Conservation (phyloP, 257 asterid genomes). For the Fraxinus quadrangulata region DNA sequence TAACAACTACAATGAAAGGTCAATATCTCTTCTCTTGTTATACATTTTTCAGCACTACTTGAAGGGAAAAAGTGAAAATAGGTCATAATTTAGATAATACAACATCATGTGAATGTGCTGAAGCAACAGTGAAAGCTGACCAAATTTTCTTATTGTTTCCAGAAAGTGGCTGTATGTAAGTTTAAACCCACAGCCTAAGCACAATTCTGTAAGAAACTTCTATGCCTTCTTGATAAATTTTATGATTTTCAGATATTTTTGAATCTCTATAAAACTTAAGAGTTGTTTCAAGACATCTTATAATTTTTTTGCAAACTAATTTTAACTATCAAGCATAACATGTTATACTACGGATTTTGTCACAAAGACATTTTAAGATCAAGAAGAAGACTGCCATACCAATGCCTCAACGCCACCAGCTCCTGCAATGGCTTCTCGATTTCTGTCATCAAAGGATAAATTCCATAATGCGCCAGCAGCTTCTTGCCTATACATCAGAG, state of each 20-base stretch:
- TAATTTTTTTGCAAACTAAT: not conserved
- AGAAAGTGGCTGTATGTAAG: not conserved
- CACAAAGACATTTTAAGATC: conserved; percentile 11
- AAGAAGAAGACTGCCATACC: conserved; percentile 44
- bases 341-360: not conserved
- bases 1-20: not conserved
- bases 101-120: not conserved
- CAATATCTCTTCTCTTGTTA: not conserved
- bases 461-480: conserved; percentile 97
- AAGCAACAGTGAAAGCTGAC: not conserved
- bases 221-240: not conserved
- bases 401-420: conserved; percentile 92
- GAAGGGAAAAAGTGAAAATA: not conserved
- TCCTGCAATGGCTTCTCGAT: conserved; percentile 87
- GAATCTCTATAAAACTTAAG: not conserved
- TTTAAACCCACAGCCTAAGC: not conserved
- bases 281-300: not conserved
- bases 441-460: conserved; percentile 82
- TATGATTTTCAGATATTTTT: not conserved
- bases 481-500: conserved; percentile 71
- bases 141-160: not conserved
- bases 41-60: not conserved
- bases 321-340: not conserved
- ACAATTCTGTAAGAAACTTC: not conserved
- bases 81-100: not conserved